Conservation (phyloP, 1,284 basidiomycete species). For the Rhodotorula mucilaginosa region DNA sequence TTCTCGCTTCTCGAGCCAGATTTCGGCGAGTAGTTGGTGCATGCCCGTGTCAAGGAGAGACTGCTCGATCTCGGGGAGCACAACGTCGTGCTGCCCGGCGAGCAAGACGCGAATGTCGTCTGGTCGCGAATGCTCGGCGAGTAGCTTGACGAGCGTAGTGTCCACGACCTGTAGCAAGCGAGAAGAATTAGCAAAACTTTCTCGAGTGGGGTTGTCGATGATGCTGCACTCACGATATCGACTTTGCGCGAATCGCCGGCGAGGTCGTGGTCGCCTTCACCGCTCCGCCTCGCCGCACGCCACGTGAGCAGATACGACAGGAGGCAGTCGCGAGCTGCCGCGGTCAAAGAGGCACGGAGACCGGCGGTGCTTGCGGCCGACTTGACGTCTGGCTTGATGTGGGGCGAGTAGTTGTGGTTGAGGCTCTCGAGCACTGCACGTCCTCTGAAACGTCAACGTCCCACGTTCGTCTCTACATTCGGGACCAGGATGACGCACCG, state of each 20-base stretch:
- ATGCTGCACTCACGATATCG: constrained; percentile 46
- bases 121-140: constrained; percentile 63
- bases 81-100: constrained; percentile 55
- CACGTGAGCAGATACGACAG: constrained; percentile 61
- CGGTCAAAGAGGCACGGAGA: constrained; percentile 60
- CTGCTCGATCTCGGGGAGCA: constrained; percentile 54
- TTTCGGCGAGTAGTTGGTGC: constrained; percentile 63
- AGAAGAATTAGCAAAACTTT: constrained; percentile 4
- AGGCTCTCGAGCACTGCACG: constrained; percentile 73
- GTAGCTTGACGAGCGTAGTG: constrained; percentile 73
- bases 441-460: constrained; percentile 14
- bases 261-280: constrained; percentile 6
- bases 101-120: constrained; percentile 65
- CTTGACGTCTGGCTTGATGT: constrained; percentile 68
- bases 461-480: too few species aligned
- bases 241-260: constrained; percentile 45
- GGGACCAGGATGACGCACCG: constrained; percentile 58
- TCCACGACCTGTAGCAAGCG: constrained; percentile 63
- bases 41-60: constrained; percentile 55
- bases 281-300: constrained; percentile 47
- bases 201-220: neutral
- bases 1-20: constrained; percentile 62
- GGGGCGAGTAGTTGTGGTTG: constrained; percentile 84
- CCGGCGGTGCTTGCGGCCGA: constrained; percentile 66
- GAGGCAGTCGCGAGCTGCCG: constrained; percentile 67